Base-by-base conservation (phyloP, 2,329 filamentous ascomycete genomes). In the Fusarium sp. region DNA sequence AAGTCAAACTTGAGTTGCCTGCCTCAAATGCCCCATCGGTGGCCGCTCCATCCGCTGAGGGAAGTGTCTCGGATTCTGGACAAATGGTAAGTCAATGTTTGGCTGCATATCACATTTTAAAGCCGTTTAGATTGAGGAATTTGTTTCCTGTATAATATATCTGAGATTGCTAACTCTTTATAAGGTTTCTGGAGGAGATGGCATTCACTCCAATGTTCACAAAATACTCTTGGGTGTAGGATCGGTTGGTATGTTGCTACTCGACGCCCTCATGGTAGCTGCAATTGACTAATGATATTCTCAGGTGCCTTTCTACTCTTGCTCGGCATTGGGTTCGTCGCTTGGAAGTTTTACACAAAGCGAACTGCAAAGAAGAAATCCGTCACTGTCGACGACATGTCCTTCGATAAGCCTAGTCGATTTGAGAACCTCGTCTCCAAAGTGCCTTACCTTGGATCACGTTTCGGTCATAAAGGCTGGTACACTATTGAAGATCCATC, bases 391-490 rank as follows among this genome's bases (percentile, higher is more conserved):
- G 70, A 75, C 26, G 70, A 69, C 22, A 60, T 70, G 56, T 56
- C 54, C 13, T 74, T 73, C 28, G 52, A 64, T 18, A 71, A 71
- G 31, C 73, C 72, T 10, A 68, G 68, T 15, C 72, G 74, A 20
- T 61, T 66, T 18, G 64, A 70, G 17, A 64, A 74, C 5, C 26
- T 81, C 7, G 62, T 76, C 7, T 73, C 74, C 50, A 79, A 75
- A 39, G 63, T 84, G 0, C 79, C 82, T 1, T 79, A 81, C 49
- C 61, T 83, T 18, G 75, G 79, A 58, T 74, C 74, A 7, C 72
- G 71, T 24, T 63, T 82, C 18, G 75, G 76, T 3, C 76, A 77
- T 24, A 72, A 73, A n/a, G 69, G 73, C 54, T 81, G 78, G 79
- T 72, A 76, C 49, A 78, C 76, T 18, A 73, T 81, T 22, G 72